Conservation (phyloP, 1,284 basidiomycete species). For the Pseudozyma sp. region DNA sequence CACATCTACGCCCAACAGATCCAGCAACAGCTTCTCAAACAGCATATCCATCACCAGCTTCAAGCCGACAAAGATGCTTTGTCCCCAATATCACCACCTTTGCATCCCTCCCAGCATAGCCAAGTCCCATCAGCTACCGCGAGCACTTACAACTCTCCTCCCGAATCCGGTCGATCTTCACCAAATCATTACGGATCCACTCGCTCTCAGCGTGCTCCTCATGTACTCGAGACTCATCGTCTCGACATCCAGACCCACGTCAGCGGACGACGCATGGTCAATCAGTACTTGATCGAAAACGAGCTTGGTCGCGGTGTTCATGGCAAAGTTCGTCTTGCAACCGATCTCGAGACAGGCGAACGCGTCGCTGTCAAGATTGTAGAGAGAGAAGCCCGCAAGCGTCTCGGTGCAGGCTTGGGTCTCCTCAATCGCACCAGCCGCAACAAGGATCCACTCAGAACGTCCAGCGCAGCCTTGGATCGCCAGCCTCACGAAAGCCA, state of each 20-base stretch:
- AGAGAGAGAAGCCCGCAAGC: slow-evolving; percentile 60
- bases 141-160: slow-evolving; percentile 40
- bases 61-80: not conserved
- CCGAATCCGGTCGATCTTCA: slow-evolving; percentile 40
- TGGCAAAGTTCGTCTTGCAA: slow-evolving; percentile 65
- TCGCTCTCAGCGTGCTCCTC: slow-evolving; percentile 26
- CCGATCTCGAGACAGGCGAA: slow-evolving; percentile 62
- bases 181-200: slow-evolving; percentile 25
- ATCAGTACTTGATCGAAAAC: slow-evolving; percentile 66
- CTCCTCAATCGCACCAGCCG: slow-evolving; percentile 32
- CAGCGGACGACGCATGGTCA: slow-evolving; percentile 67
- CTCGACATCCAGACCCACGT: slow-evolving; percentile 64
- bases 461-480: slow-evolving; percentile 9
- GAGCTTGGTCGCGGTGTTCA: slow-evolving; percentile 67
- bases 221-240: slow-evolving; percentile 61
- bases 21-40: slow-evolving; percentile 43
- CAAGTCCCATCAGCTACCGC: slow-evolving; percentile 22
- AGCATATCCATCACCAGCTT: slow-evolving; percentile 41
- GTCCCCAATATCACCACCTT: slow-evolving; percentile 3
- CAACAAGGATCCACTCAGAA: slow-evolving; percentile 21
- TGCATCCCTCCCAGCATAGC: slow-evolving; percentile 4
- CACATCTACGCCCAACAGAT: slow-evolving; percentile 45
- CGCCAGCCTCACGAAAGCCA: not conserved
- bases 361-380: slow-evolving; percentile 68
- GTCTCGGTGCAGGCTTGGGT: slow-evolving; percentile 53